phyloP scores from a whole-genome alignment of 1,284 basidiomycete species.

The Porodaedalea pini region DNA sequence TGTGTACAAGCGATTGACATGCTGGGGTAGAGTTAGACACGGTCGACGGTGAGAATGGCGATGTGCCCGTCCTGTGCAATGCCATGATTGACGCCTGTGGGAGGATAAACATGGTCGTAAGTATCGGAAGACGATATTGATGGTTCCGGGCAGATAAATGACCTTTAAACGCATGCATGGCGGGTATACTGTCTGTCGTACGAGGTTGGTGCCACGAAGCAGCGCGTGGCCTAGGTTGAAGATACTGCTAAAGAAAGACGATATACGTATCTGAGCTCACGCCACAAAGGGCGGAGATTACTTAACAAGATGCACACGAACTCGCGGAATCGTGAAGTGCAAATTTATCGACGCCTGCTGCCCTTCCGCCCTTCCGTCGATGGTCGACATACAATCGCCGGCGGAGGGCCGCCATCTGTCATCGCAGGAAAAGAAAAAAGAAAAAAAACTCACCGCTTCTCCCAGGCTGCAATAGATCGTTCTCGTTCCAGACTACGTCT shows the following conservation, averaged over 20 bases:
- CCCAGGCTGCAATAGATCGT: too few relatives aligned
- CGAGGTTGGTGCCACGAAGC: too few relatives aligned
- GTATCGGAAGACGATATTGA: background rate
- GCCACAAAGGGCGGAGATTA: background rate
- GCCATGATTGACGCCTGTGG: constrained; percentile 68
- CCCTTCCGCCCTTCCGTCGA: background rate
- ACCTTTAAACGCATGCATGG: too few relatives aligned
- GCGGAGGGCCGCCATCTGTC: background rate
- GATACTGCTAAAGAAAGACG: background rate
- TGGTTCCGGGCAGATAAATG: background rate
- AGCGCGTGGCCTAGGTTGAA: background rate
- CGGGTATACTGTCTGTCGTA: too few relatives aligned
- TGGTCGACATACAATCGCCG: background rate
- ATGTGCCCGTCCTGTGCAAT: constrained; percentile 75
- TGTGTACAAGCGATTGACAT: too few relatives aligned
- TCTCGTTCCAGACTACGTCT: too few relatives aligned
- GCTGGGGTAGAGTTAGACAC: too few relatives aligned
- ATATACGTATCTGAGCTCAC: background rate
- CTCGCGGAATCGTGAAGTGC: too few relatives aligned
- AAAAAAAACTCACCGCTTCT: too few relatives aligned
- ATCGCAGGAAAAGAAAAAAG: constrained; percentile 41
- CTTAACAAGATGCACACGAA: too few relatives aligned
- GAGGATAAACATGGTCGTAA: background rate
- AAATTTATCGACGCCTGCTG: too few relatives aligned
- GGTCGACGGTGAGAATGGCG: constrained; percentile 65